Conservation (phyloP, 495 filamentous ascomycete species). For the Immersiella caudata region DNA sequence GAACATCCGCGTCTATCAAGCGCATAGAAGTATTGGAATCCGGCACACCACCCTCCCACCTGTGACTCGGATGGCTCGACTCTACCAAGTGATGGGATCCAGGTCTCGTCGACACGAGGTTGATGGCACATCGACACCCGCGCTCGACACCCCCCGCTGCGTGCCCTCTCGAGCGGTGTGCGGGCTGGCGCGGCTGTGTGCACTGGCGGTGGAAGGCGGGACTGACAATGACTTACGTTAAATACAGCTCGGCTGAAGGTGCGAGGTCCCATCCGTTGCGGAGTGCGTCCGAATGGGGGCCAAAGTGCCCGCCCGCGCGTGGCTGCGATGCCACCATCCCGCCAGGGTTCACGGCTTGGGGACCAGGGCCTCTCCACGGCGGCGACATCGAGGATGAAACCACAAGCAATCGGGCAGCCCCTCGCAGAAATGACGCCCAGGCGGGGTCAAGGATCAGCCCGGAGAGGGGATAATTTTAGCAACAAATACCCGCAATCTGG, state of each 20-base stretch:
- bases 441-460: constrained; percentile 22
- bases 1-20: constrained; percentile 14
- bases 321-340: background rate
- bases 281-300: background rate
- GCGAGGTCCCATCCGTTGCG: background rate
- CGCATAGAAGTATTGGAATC: constrained; percentile 4
- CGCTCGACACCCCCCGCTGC: background rate
- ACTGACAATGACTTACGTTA: background rate
- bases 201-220: background rate
- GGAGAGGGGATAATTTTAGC: constrained; percentile 24
- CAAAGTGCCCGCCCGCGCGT: background rate
- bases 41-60: constrained; percentile 8
- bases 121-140: background rate
- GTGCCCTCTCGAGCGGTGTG: background rate
- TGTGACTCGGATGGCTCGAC: constrained; percentile 7
- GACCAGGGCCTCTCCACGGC: constrained; percentile 7
- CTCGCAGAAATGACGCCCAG: constrained; percentile 22
- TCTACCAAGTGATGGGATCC: constrained; percentile 13
- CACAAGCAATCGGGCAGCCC: background rate
- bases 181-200: background rate
- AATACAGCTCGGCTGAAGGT: background rate
- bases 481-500: constrained; percentile 23
- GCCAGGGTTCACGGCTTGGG: background rate
- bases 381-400: constrained; percentile 21
- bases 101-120: background rate